Conservation (phyloP, 139 green algal genomes). For the Chlamydomonas applanata region DNA sequence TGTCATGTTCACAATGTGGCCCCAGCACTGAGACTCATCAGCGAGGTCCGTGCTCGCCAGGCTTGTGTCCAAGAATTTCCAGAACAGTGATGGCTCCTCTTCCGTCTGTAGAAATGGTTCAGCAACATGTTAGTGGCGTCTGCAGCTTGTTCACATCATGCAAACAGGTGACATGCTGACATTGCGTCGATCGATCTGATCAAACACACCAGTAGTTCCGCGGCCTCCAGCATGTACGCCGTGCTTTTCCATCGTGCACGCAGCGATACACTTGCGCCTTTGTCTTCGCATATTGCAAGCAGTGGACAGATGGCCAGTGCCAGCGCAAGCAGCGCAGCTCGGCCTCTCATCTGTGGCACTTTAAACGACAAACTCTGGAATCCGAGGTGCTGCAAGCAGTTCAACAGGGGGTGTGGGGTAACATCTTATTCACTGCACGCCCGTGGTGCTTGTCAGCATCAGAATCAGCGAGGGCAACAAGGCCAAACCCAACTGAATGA, state of each 20-base stretch:
- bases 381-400: too few species aligned
- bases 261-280: constrained; percentile 55
- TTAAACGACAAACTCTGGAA: too few species aligned
- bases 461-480: too few species aligned
- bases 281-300: constrained; percentile 10
- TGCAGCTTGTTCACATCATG: neutral
- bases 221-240: constrained; percentile 62
- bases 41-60: neutral
- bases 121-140: neutral
- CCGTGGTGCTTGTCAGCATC: too few species aligned
- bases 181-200: neutral
- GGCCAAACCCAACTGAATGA: too few species aligned
- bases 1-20: neutral
- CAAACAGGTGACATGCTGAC: neutral
- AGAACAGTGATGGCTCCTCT: constrained; percentile 16
- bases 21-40: constrained; percentile 28
- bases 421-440: too few species aligned
- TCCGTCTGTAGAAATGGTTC: constrained; percentile 18
- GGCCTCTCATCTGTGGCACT: too few species aligned
- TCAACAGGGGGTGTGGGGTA: too few species aligned
- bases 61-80: constrained; percentile 19
- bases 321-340: too few species aligned
- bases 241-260: constrained; percentile 60
- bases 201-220: constrained; percentile 4
- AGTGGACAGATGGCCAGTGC: too few species aligned